phyloP scores from a whole-genome alignment of 129 eudicot species.

The Flaveria robusta region DNA sequence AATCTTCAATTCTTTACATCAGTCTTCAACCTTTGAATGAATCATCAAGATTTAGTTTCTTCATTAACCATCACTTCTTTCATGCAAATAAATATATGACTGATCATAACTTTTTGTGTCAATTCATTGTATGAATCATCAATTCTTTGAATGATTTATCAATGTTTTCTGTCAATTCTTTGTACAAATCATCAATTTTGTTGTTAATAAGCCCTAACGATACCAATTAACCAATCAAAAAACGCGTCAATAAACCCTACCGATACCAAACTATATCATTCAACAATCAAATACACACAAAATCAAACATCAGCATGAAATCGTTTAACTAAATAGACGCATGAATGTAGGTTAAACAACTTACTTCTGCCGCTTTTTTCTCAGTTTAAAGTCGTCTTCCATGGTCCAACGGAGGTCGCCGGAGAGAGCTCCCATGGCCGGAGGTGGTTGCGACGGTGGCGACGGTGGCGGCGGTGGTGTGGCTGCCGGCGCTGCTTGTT shows the following conservation, averaged over 20 bases:
- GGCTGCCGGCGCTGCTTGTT: conserved; percentile 25
- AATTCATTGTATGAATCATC: not conserved
- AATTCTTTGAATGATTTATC: not conserved
- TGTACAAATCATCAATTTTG: not conserved
- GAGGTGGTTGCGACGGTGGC: not conserved
- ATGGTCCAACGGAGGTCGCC: conserved; percentile 50
- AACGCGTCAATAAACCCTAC: conserved; percentile 11
- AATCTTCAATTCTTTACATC: not conserved
- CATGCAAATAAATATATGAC: no score
- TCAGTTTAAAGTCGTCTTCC: conserved; percentile 65
- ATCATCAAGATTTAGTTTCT: not conserved
- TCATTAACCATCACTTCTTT: not conserved
- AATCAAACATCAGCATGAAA: conserved; percentile 1
- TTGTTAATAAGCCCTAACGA: not conserved
- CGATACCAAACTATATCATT: not conserved
- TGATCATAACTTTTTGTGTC: not conserved
- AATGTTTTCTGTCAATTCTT: not conserved
- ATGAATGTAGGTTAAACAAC: conserved; percentile 25
- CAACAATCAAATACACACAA: not conserved
- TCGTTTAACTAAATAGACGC: not conserved
- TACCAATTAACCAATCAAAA: not conserved
- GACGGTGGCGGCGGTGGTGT: conserved; percentile 45
- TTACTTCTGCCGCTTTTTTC: conserved; percentile 73
- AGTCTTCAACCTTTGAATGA: not conserved
- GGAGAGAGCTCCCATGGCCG: conserved; percentile 70